Base-by-base conservation (phyloP, 2,329 filamentous ascomycete species). In the Endoconidiophora polonica region DNA sequence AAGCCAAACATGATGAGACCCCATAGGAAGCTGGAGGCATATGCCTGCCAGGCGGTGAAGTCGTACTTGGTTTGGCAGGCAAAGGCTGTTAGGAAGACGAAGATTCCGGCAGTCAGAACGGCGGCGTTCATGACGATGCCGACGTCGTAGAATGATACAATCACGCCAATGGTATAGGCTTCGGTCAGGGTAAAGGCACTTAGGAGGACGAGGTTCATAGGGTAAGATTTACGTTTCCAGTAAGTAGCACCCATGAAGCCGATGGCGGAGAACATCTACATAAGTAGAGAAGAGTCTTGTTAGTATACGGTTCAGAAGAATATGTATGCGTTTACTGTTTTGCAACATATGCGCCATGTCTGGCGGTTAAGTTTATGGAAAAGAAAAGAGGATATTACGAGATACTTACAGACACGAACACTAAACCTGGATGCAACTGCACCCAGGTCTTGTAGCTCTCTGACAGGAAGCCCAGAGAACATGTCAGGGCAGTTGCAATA, bases 51-150 rank as follows among this genome's bases (percentile, higher is more conserved):
- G 56, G 78, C 82, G 1, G 90, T 96, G 64, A 98, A 98, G 70
- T 98, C 91, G 63, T 98, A 98, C 65, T 93, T 94, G 56, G 84
- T 85, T 71, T 98, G 91, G 76, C 88, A 94, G 46, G 91, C 91
- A 64, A 98, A 96, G 42, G 88, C 66, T 1, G 82, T 86, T 47
- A 87, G 75, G 60, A 85, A 78, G 58, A 86, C 70, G 61, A 90
- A 88, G 61, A 88, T 84, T 47, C 81, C 83, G 14, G 80, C 82
- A 47, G 91, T 98, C 52, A 98, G 78, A 56, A 94, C 67, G 33
- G 94, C 81, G 14, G 91, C 91, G 66, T 94, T 82, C 44, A 98
- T 74, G 20, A 98, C 91, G 60, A 96, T 81, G 47, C 72, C 71
- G 18, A 79, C 78, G 54, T 90, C 72, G 68, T 91, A 95, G 66